phyloP scores from a whole-genome alignment of 2,329 filamentous ascomycete genomes.

The Fusarium tjaetaba region DNA sequence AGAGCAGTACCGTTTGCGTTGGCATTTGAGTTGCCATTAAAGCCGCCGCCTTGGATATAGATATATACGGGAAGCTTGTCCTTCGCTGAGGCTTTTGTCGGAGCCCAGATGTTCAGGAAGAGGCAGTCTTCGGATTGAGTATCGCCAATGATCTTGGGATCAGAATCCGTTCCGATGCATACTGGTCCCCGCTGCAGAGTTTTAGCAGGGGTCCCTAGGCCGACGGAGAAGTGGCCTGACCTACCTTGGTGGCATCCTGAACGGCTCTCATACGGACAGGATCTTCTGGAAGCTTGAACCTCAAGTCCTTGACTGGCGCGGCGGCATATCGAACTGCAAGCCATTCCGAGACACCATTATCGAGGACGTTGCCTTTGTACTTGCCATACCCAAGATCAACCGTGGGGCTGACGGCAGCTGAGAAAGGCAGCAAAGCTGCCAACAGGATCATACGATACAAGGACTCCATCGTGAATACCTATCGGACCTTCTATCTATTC shows the following conservation, averaged over 20 bases:
- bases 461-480: background rate
- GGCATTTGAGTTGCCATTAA: conserved; percentile 58
- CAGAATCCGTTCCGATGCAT: conserved; percentile 47
- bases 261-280: conserved; percentile 58
- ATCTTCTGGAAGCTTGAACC: conserved; percentile 75
- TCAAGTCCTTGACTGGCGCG: conserved; percentile 70
- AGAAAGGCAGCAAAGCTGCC: conserved; percentile 4
- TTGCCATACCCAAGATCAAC: conserved; percentile 74
- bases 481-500: background rate
- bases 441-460: background rate
- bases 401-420: conserved; percentile 10
- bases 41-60: conserved; percentile 69
- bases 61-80: conserved; percentile 72
- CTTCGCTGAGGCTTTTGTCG: conserved; percentile 58
- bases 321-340: conserved; percentile 80
- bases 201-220: background rate
- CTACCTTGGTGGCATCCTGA: conserved; percentile 65
- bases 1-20: conserved; percentile 70
- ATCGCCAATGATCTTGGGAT: conserved; percentile 33
- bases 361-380: conserved; percentile 66
- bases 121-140: conserved; percentile 72
- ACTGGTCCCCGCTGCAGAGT: conserved; percentile 37
- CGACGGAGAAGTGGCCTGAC: background rate
- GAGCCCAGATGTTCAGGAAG: conserved; percentile 72
- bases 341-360: conserved; percentile 74